Conservation (phyloP, 768 basidiomycete species). For the Tylopilus subfusipes region DNA sequence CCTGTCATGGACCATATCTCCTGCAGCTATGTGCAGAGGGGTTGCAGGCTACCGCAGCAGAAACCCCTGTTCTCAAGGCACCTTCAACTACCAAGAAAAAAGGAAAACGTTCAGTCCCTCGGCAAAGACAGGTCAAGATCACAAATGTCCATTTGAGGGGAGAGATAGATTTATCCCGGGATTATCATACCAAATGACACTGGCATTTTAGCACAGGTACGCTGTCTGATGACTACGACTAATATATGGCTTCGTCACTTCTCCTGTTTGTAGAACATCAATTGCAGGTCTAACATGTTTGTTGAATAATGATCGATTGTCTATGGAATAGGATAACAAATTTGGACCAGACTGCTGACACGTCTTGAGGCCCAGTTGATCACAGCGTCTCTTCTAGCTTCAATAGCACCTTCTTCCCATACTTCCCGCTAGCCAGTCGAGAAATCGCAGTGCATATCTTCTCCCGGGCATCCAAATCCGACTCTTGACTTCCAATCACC, state of each 20-base stretch:
- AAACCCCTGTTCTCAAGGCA: conserved; percentile 52
- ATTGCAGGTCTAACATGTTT: background rate
- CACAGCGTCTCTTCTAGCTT: conserved; percentile 32
- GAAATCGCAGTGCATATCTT: conserved; percentile 35
- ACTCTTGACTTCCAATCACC: conserved; percentile 39
- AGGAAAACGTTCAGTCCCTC: conserved; percentile 69
- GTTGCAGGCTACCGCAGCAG: conserved; percentile 72
- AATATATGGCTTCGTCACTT: background rate
- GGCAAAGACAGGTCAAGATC: conserved; percentile 75
- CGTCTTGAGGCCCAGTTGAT: background rate
- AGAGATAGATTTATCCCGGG: conserved; percentile 79
- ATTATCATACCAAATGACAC: conserved; percentile 44
- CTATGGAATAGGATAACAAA: background rate
- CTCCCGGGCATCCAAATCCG: conserved; percentile 36
- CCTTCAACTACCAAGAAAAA: conserved; percentile 70
- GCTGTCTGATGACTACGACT: background rate
- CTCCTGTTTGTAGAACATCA: background rate
- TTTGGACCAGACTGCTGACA: background rate
- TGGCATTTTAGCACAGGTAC: background rate
- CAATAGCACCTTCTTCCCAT: conserved; percentile 51
- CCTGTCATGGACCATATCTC: background rate
- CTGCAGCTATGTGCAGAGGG: conserved; percentile 54
- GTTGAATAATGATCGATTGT: background rate
- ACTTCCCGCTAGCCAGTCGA: conserved; percentile 34
- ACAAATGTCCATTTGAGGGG: conserved; percentile 88